Evolutionary conservation across 2,329 filamentous ascomycete genomes (phyloP).

Genomic region (Cordyceps cateniannulata): DNA sequence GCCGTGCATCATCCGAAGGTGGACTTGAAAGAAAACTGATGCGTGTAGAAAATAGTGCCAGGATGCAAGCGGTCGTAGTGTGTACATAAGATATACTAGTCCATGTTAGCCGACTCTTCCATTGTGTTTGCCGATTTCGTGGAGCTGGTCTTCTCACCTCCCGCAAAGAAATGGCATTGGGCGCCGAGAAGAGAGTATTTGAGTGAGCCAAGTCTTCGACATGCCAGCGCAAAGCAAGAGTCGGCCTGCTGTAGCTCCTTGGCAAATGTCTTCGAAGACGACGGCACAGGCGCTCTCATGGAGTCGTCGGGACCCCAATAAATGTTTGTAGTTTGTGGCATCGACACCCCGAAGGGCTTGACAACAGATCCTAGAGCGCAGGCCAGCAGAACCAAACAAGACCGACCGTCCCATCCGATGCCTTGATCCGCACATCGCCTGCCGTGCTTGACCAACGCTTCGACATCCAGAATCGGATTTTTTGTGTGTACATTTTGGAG

Average conservation of each 20-base stretch:
- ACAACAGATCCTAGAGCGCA: conserved; percentile 19
- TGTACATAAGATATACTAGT: conserved; percentile 33
- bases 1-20: conserved; percentile 21
- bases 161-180: conserved; percentile 33
- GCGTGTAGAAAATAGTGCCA: conserved; percentile 30
- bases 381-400: conserved; percentile 20
- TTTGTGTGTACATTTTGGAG: conserved; percentile 21
- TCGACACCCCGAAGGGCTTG: conserved; percentile 16
- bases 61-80: conserved; percentile 28
- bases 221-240: conserved; percentile 21
- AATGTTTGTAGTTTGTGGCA: not conserved
- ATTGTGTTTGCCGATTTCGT: not conserved
- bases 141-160: conserved; percentile 14
- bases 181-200: conserved; percentile 24
- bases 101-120: not conserved
- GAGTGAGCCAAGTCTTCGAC: conserved; percentile 20
- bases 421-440: conserved; percentile 19
- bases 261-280: conserved; percentile 13
- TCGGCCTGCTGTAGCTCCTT: conserved; percentile 17
- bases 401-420: conserved; percentile 21
- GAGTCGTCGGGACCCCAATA: not conserved
- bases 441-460: conserved; percentile 18
- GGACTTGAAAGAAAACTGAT: conserved; percentile 27
- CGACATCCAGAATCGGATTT: conserved; percentile 21
- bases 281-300: not conserved